Percentiles rank a stretch among this genome's conserved stretches.
Conservation (phyloP, 2,329 filamentous ascomycete genomes). For the Alternaria sp. region DNA sequence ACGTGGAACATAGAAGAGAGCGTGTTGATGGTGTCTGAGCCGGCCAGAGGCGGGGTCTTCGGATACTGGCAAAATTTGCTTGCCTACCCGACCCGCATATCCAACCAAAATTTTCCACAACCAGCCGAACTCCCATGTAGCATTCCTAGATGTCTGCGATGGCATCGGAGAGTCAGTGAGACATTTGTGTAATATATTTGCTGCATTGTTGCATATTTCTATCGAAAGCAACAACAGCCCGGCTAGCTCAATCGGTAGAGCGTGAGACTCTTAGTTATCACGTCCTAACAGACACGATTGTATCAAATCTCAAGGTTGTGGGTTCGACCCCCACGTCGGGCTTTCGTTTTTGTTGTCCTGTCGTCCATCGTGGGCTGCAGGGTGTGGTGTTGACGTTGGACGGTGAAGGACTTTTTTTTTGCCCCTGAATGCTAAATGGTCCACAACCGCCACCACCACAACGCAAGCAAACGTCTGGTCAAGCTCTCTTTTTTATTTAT, state of each 20-base stretch:
- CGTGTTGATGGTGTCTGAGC: background rate
- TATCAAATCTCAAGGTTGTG: conserved; percentile 25
- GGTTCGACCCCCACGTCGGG: conserved; percentile 25
- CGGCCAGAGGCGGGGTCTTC: background rate
- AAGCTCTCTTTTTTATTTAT: background rate
- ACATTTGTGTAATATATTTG: rapidly evolving
- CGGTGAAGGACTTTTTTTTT: background rate
- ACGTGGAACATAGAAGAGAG: background rate
- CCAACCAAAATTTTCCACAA: background rate
- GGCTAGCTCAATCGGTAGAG: conserved; percentile 52
- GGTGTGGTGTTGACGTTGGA: background rate
- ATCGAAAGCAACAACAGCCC: conserved; percentile 17
- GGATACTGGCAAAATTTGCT: background rate
- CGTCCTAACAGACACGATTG: conserved; percentile 17
- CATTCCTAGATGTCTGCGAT: too few species aligned
- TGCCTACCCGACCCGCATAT: background rate
- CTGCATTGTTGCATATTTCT: background rate
- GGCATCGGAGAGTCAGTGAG: background rate
- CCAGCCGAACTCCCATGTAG: background rate
- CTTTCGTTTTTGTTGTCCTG: conserved; percentile 5
- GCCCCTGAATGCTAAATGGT: background rate
- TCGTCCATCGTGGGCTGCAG: background rate
- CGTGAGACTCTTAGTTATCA: conserved; percentile 50
- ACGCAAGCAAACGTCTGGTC: background rate
- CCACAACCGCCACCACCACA: background rate